Conservation (phyloP, 2,329 filamentous ascomycete genomes). For the Karstenula rhodostoma region DNA sequence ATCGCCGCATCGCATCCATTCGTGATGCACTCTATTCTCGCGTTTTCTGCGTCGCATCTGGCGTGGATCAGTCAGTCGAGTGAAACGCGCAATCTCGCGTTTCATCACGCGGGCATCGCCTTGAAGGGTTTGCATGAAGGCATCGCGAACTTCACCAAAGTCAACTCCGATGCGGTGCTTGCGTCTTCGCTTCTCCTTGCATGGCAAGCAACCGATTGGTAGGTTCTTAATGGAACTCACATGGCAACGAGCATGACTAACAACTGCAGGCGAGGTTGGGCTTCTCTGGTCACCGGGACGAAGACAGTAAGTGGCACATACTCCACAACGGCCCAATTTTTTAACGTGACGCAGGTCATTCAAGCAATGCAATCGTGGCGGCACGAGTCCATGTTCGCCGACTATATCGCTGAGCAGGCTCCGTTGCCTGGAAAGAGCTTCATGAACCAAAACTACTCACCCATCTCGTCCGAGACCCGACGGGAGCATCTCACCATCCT, state of each 20-base stretch:
- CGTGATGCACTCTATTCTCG: conserved; percentile 92
- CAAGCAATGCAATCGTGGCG: conserved; percentile 92
- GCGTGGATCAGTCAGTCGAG: conserved; percentile 87
- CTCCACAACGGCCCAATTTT: background rate
- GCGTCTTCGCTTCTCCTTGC: conserved; percentile 91
- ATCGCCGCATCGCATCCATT: conserved; percentile 84
- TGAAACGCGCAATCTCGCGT: conserved; percentile 86
- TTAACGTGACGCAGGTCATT: conserved; percentile 69
- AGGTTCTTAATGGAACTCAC: conserved; percentile 47
- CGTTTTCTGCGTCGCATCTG: conserved; percentile 93
- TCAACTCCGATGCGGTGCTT: conserved; percentile 89
- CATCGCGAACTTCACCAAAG: conserved; percentile 82
- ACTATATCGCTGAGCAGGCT: conserved; percentile 81
- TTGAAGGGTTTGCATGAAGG: conserved; percentile 88
- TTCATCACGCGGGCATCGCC: conserved; percentile 85
- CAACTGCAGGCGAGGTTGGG: conserved; percentile 80
- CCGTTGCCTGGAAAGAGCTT: conserved; percentile 46
- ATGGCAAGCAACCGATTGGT: conserved; percentile 98
- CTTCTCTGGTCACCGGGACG: conserved; percentile 88
- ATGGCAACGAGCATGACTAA: conserved; percentile 20
- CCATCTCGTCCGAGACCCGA: conserved; percentile 62
- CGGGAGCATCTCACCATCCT: conserved; percentile 64
- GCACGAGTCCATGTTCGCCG: conserved; percentile 84
- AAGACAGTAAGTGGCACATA: conserved; percentile 72
- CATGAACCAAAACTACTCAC: conserved; percentile 72